Conservation (phyloP, 345 rosid species). For the Psidium friedrichsthalianum region DNA sequence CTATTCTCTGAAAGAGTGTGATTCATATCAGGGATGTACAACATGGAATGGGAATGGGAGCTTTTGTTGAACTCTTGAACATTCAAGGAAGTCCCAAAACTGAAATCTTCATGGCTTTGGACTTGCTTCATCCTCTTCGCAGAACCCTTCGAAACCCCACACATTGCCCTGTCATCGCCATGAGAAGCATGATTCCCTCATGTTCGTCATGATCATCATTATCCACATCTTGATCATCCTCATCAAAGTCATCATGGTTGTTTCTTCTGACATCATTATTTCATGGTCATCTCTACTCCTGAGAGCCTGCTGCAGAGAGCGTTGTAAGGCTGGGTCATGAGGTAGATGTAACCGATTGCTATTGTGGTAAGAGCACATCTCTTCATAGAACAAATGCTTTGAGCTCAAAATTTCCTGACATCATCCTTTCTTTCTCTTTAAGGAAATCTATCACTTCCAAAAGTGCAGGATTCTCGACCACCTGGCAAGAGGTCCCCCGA, state of each 20-base stretch:
- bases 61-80: constrained; percentile 27
- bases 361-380: constrained; percentile 94
- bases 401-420: constrained; percentile 74
- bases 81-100: constrained; percentile 25
- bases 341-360: constrained; percentile 82
- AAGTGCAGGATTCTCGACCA: constrained; percentile 80
- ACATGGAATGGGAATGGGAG: constrained; percentile 23
- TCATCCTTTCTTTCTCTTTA: constrained; percentile 77
- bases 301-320: constrained; percentile 62
- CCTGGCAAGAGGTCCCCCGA: constrained; percentile 82
- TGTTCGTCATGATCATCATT: constrained; percentile 62
- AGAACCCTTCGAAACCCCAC: constrained; percentile 27
- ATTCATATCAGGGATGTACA: constrained; percentile 39
- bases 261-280: constrained; percentile 45
- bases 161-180: constrained; percentile 31
- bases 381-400: constrained; percentile 88
- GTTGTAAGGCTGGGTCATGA: constrained; percentile 77
- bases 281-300: constrained; percentile 71
- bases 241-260: constrained; percentile 60
- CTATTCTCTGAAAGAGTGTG: constrained; percentile 34
- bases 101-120: constrained; percentile 37
- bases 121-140: constrained; percentile 54
- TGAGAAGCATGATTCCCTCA: constrained; percentile 37
- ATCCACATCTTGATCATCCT: constrained; percentile 65
- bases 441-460: constrained; percentile 63